Evolutionary conservation across 352 stramenopile species (phyloP).

Genomic region (Phytophthora agathidicida): DNA sequence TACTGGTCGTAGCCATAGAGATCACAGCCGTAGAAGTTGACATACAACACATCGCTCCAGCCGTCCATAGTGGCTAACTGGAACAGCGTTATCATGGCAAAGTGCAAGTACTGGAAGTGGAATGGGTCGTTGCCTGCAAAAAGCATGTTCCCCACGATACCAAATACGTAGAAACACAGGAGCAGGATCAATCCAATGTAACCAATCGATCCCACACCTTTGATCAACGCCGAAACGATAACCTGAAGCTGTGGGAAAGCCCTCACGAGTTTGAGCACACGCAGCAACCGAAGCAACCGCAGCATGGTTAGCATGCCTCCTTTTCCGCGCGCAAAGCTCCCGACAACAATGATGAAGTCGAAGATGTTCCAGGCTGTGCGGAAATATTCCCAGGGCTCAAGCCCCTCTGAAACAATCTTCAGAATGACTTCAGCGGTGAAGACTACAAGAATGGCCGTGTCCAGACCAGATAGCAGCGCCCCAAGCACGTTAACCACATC

Average conservation of each 20-base stretch:
- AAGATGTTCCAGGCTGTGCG: slow-evolving; percentile 80
- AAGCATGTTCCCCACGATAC: slow-evolving; percentile 91
- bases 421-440: slow-evolving; percentile 82
- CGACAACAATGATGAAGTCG: slow-evolving; percentile 86
- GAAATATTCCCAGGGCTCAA: slow-evolving; percentile 85
- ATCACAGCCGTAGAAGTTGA: slow-evolving; percentile 91
- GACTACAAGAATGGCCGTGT: slow-evolving; percentile 72
- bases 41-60: slow-evolving; percentile 92
- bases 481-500: slow-evolving; percentile 58
- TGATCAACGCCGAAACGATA: slow-evolving; percentile 92
- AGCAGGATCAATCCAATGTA: slow-evolving; percentile 92
- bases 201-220: slow-evolving; percentile 84
- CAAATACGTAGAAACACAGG: slow-evolving; percentile 92
- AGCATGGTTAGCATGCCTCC: slow-evolving; percentile 87
- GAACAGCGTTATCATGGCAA: slow-evolving; percentile 91
- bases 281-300: slow-evolving; percentile 78
- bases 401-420: slow-evolving; percentile 78
- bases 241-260: slow-evolving; percentile 88
- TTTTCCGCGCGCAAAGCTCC: slow-evolving; percentile 66
- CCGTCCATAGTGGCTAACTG: slow-evolving; percentile 88
- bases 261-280: slow-evolving; percentile 89
- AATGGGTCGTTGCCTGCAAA: slow-evolving; percentile 90
- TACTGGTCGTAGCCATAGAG: slow-evolving; percentile 82
- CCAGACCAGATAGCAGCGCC: slow-evolving; percentile 47
- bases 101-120: slow-evolving; percentile 89